Percentiles rank a stretch among this genome's conserved stretches.
Conservation (phyloP, 305 asterid genomes). For the Solanum chacoense region DNA sequence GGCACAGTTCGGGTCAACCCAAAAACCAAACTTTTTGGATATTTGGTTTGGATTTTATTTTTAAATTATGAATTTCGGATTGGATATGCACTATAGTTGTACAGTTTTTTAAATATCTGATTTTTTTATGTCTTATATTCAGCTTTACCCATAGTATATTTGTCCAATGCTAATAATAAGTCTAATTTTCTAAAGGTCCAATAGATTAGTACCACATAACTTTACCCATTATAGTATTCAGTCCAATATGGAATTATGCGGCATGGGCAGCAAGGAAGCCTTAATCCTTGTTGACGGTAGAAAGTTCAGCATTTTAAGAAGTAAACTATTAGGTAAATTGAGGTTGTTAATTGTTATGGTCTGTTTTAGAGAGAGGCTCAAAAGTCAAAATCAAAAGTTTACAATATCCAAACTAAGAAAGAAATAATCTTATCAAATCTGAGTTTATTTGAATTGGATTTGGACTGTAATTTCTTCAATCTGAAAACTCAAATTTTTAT, state of each 20-base stretch:
- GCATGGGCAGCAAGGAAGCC: background rate
- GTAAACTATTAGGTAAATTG: background rate
- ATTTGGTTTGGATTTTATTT: background rate
- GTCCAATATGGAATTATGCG: background rate
- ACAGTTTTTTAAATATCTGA: background rate
- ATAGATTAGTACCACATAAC: background rate
- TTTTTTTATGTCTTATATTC: background rate
- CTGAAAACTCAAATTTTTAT: no score
- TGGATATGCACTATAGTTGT: background rate
- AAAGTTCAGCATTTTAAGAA: background rate
- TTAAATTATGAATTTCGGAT: background rate
- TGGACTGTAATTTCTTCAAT: background rate
- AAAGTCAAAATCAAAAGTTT: background rate
- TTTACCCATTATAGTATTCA: background rate
- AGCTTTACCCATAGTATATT: background rate
- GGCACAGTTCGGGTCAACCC: background rate
- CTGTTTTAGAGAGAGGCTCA: background rate
- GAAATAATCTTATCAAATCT: background rate
- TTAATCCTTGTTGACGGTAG: background rate
- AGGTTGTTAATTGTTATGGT: background rate
- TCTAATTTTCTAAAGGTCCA: background rate
- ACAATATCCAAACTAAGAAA: background rate
- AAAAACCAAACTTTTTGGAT: background rate
- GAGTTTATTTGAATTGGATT: background rate
- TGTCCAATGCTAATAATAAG: background rate